Percentiles rank a stretch among this genome's conserved stretches.
Conservation (phyloP, 2,329 filamentous ascomycete species). For the Neoscytalidium dimidiatum region DNA sequence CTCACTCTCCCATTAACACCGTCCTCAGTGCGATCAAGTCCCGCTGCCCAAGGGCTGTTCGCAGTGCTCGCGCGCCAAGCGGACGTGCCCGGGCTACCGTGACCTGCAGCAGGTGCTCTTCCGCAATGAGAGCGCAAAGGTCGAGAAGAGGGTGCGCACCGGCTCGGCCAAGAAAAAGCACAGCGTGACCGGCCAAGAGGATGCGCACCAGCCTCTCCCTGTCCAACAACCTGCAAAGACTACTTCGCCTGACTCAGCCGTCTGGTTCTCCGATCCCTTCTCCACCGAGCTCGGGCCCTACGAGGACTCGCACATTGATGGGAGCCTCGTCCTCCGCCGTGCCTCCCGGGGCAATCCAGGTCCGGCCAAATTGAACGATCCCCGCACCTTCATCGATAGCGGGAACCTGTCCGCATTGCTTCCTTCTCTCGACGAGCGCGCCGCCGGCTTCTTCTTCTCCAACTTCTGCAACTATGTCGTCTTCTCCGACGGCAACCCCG, state of each 20-base stretch:
- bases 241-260: background rate
- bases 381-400: background rate
- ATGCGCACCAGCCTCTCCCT: constrained; percentile 19
- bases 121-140: constrained; percentile 31
- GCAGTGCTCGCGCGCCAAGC: constrained; percentile 32
- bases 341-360: constrained; percentile 19
- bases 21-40: constrained; percentile 35
- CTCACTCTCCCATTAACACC: background rate
- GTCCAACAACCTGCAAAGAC: background rate
- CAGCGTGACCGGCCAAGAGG: constrained; percentile 24
- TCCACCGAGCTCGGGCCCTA: background rate
- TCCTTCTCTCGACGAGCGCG: constrained; percentile 32
- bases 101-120: constrained; percentile 34
- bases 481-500: background rate
- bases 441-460: constrained; percentile 32
- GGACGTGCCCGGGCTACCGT: constrained; percentile 34
- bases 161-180: background rate
- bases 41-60: constrained; percentile 31
- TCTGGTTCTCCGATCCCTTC: background rate
- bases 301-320: background rate
- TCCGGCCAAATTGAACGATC: constrained; percentile 28
- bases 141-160: constrained; percentile 9
- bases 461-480: constrained; percentile 28
- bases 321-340: background rate
- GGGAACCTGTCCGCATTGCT: background rate